A percentile compares a stretch with the other conserved stretches of the same genome.
Evolutionary conservation across 1,284 basidiomycete genomes (phyloP).

Genomic region (Apiotrichum sp.): DNA sequence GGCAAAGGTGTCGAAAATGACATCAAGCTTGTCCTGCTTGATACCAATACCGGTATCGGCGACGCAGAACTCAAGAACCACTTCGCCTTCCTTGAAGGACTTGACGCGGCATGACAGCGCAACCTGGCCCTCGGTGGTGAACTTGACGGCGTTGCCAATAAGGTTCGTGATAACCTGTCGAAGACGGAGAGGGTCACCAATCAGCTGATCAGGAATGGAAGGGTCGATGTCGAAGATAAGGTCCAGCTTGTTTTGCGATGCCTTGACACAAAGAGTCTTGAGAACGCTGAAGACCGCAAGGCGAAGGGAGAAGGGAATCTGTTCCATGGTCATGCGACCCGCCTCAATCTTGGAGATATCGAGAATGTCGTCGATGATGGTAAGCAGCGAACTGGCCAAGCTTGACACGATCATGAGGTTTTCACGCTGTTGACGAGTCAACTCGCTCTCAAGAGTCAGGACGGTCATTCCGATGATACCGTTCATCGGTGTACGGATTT

Average conservation of each 20-base stretch:
- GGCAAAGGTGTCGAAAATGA: constrained; percentile 99
- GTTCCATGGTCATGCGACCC: constrained; percentile 99
- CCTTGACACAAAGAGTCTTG: constrained; percentile 96
- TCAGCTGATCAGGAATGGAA: constrained; percentile 91
- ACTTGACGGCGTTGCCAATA: constrained; percentile 87
- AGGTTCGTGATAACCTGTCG: constrained; percentile 80
- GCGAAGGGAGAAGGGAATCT: constrained; percentile 94
- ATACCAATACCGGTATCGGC: constrained; percentile 98
- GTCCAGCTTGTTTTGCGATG: constrained; percentile 94
- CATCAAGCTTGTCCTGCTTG: constrained; percentile 94
- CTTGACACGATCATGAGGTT: constrained; percentile 94
- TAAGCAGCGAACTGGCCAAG: constrained; percentile 81
- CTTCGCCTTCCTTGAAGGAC: constrained; percentile 65
- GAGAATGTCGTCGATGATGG: constrained; percentile 97
- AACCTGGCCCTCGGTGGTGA: constrained; percentile 88
- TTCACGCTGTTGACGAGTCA: constrained; percentile 92
- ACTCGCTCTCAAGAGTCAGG: constrained; percentile 61
- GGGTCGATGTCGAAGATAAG: constrained; percentile 95
- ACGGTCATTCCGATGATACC: constrained; percentile 97
- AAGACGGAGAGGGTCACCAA: constrained; percentile 90
- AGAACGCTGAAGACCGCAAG: constrained; percentile 95
- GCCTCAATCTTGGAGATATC: constrained; percentile 99
- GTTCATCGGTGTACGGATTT: constrained; percentile 97
- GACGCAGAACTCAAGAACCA: constrained; percentile 94
- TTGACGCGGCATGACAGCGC: constrained; percentile 71